Evolutionary conservation across 257 asterid genomes (phyloP), one percentile per base, ranked within the genome.

Genomic region (Salvia hispanica): DNA sequence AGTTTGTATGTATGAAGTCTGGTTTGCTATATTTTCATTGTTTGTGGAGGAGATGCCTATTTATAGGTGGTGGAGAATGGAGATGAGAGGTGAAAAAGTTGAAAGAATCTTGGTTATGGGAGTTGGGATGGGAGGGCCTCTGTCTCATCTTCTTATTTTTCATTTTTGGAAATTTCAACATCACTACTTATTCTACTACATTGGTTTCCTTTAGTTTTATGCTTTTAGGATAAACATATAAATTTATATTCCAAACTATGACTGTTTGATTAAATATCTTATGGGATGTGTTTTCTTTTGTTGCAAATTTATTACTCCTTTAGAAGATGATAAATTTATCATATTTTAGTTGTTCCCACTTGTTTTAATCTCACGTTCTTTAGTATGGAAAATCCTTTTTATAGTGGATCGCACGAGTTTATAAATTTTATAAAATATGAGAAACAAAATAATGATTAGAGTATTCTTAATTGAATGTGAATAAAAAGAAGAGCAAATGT

Each of bases 1-100:
- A 25, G 31, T 18, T 8, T 37, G 50, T 31, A 15, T 31, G 70
- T 18, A 31, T 39, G 64, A 48, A 55, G 31, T 63, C 0, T 47
- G 69, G 74, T 58, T 40, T 75, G 78, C 67, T 76, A 44, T 74
- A 34, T 34, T 14, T 78, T 64, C 11, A 14, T 61, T 64, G 12
- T 61, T 58, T 62, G 62, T 62, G 48, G 67, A 57, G 51, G 45
- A 10, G 74, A 48, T 56, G 65, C 62, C 67, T 78, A 85, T 87
- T 83, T 87, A 85, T 87, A 79, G 75, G 51, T n/a, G 79, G 39
- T 31, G 80, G 66, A 58, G 70, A 31, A 33, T 31, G 80, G 66
- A 58, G 70, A 31, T 61, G 66, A 25, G 39, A 3, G 51, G 21
- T 11, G 11, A 15, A 13, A 58, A 46, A 47, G 62, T 7, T 61